Percentiles rank a stretch among this genome's conserved stretches.
phyloP scores from a whole-genome alignment of 1,284 basidiomycete species.

The Earliella scabrosa region DNA sequence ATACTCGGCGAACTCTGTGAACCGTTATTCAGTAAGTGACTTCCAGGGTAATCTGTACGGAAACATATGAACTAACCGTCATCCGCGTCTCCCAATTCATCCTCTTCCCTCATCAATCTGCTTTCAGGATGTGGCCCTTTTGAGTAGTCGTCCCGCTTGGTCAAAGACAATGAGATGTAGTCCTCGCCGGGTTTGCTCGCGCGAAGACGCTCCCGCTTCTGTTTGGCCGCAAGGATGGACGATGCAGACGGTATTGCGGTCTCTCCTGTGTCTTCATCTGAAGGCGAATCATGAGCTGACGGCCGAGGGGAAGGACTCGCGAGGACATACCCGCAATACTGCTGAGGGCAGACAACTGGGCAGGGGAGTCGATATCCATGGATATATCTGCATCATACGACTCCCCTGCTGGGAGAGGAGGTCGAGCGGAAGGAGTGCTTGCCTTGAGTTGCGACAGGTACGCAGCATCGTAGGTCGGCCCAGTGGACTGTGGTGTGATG shows the following conservation, averaged over 20 bases:
- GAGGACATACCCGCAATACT: constrained; percentile 28
- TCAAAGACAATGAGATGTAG: constrained; percentile 83
- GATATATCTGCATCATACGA: constrained; percentile 57
- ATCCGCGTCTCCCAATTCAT: constrained; percentile 91
- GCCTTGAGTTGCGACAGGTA: constrained; percentile 87
- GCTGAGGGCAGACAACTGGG: constrained; percentile 33
- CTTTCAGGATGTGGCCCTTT: constrained; percentile 90
- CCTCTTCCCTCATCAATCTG: constrained; percentile 84
- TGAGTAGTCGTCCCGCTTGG: constrained; percentile 52
- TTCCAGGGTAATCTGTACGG: background rate
- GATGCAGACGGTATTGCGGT: constrained; percentile 76
- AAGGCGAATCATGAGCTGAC: too few relatives aligned
- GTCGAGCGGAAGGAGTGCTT: constrained; percentile 68
- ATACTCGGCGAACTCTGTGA: constrained; percentile 83
- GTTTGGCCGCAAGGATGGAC: constrained; percentile 78
- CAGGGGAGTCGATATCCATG: constrained; percentile 48
- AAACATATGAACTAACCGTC: constrained; percentile 73
- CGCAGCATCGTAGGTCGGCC: constrained; percentile 74
- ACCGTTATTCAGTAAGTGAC: background rate
- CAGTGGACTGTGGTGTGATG: constrained; percentile 49
- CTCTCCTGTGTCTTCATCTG: constrained; percentile 33
- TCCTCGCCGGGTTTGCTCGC: constrained; percentile 59
- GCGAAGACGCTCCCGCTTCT: constrained; percentile 72
- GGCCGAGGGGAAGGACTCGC: too few relatives aligned
- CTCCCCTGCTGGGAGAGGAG: constrained; percentile 38